Conservation (phyloP, 345 rosid species). For the Eucalyptus fibrosa region DNA sequence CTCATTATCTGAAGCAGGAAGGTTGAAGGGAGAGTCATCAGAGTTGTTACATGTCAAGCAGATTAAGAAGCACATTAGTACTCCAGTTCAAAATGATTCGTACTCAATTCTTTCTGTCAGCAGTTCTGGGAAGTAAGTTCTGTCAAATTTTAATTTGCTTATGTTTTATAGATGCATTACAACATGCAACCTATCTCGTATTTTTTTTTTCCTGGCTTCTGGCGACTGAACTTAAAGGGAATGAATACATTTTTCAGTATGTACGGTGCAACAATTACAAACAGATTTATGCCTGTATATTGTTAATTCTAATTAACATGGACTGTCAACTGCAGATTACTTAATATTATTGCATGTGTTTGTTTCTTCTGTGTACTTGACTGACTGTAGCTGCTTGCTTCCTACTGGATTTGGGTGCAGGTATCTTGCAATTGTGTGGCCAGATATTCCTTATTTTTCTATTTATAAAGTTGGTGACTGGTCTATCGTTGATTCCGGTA, state of each 20-base stretch:
- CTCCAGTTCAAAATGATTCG: conserved; percentile 96
- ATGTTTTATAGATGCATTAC: background rate
- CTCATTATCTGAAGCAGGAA: conserved; percentile 75
- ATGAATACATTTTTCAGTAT: background rate
- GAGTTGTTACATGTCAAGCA: conserved; percentile 80
- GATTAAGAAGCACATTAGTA: conserved; percentile 77
- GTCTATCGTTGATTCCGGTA: conserved; percentile 95
- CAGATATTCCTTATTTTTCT: conserved; percentile 90
- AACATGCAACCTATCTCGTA: background rate
- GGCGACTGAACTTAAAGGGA: background rate
- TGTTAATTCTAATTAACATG: background rate
- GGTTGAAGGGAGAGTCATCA: conserved; percentile 62
- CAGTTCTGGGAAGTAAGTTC: conserved; percentile 95
- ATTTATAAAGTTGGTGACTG: conserved; percentile 93
- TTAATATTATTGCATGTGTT: background rate
- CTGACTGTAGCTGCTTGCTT: background rate
- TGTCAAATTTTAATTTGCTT: background rate
- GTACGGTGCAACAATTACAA: background rate
- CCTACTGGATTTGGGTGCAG: conserved; percentile 34
- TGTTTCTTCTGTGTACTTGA: background rate
- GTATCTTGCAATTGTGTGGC: conserved; percentile 96
- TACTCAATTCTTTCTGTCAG: conserved; percentile 90
- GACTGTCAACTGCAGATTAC: background rate
- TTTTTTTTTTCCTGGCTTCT: background rate
- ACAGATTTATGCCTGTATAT: background rate